Percentiles rank a stretch among this genome's conserved stretches.
These are phyloP conservation scores for Xylariaceae sp. DNA, from an alignment of 2,329 filamentous ascomycete genomes.

Conservation along the genomic window DNA sequence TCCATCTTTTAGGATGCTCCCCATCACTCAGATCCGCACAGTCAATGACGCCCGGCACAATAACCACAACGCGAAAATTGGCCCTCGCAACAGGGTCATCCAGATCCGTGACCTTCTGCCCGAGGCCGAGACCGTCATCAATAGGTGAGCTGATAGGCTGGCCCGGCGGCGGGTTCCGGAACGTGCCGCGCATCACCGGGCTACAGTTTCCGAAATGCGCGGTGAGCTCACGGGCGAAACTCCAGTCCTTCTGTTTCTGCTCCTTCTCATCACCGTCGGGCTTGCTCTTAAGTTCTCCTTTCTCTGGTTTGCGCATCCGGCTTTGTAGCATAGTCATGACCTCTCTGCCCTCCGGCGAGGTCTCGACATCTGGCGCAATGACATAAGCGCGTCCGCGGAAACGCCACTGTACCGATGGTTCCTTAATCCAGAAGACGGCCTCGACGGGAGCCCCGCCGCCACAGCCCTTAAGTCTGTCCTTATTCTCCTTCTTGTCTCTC, in stretches of 20 bases:
- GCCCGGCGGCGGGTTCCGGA: conserved; percentile 69
- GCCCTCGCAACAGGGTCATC: conserved; percentile 65
- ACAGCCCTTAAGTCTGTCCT: conserved; percentile 37
- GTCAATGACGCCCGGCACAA: conserved; percentile 75
- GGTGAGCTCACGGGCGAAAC: conserved; percentile 74
- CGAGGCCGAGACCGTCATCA: conserved; percentile 43
- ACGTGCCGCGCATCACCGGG: conserved; percentile 73
- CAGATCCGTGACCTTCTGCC: conserved; percentile 66
- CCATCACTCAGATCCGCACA: conserved; percentile 67
- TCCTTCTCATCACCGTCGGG: conserved; percentile 19
- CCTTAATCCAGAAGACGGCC: conserved; percentile 64
- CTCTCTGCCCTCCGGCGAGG: conserved; percentile 48
- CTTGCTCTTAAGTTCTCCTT: not conserved
- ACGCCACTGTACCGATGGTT: conserved; percentile 76
- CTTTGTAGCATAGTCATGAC: conserved; percentile 57
- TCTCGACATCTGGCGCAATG: conserved; percentile 60
- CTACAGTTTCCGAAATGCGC: conserved; percentile 87
- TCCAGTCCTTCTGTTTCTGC: conserved; percentile 55
- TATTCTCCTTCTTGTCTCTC: conserved; percentile 37
- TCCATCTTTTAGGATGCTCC: conserved; percentile 58
- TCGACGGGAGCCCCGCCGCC: conserved; percentile 72
- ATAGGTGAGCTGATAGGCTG: conserved; percentile 50
- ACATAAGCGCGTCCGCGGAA: conserved; percentile 73
- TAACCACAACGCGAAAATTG: conserved; percentile 81
- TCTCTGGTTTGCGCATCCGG: conserved; percentile 52